These are phyloP conservation scores for Forsythia suspensa DNA, from an alignment of 257 asterid species.

Conservation along the genomic window DNA sequence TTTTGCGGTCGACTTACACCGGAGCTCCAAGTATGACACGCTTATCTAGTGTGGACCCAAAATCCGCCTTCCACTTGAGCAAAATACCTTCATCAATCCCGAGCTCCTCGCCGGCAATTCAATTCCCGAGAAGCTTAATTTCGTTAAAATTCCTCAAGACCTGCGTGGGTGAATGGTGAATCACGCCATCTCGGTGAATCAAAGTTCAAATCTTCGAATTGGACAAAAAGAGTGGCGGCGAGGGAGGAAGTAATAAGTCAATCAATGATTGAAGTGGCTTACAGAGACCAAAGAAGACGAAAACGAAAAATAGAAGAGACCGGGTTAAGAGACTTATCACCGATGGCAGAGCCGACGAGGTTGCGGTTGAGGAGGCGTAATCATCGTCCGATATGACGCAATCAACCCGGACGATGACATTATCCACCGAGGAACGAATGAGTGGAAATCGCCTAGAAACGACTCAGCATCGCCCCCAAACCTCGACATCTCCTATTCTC, in stretches of 20 bases:
- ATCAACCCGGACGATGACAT: constrained; percentile 75
- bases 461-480: constrained; percentile 70
- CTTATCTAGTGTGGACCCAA: constrained; percentile 80
- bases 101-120: constrained; percentile 82
- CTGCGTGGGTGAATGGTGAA: constrained; percentile 86
- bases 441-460: constrained; percentile 68
- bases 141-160: constrained; percentile 71
- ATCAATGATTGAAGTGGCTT: constrained; percentile 61
- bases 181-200: constrained; percentile 49
- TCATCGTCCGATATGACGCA: constrained; percentile 88
- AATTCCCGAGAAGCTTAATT: constrained; percentile 60
- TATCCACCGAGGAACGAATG: constrained; percentile 72
- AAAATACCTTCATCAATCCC: constrained; percentile 74
- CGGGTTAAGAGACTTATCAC: constrained; percentile 49
- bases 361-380: constrained; percentile 31
- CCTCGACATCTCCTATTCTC: constrained; percentile 75
- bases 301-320: constrained; percentile 55
- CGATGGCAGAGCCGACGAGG: constrained; percentile 27
- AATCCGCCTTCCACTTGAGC: constrained; percentile 82
- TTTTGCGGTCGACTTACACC: constrained; percentile 38
- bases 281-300: constrained; percentile 47
- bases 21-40: constrained; percentile 88
- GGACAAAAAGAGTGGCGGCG: constrained; percentile 23
- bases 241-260: constrained; percentile 47
- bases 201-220: constrained; percentile 28